Conservation (phyloP, 2,329 filamentous ascomycete species). For the Nakataea oryzae region DNA sequence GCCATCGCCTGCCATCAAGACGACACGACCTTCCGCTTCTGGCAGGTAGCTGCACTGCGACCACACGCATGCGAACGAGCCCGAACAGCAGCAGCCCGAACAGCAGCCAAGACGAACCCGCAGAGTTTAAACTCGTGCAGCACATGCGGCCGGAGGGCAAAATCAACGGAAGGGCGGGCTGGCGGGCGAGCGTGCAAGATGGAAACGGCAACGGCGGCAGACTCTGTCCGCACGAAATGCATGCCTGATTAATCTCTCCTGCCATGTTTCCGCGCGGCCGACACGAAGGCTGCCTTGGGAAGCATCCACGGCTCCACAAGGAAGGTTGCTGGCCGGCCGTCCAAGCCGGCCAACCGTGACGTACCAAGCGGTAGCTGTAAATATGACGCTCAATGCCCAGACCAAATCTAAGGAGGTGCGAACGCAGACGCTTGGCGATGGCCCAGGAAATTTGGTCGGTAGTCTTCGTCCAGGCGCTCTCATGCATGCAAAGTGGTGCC, state of each 20-base stretch:
- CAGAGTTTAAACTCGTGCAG: not conserved
- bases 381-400: not conserved
- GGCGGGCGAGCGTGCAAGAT: not conserved
- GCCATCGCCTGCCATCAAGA: too few species aligned
- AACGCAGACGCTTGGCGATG: too few species aligned
- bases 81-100: not conserved
- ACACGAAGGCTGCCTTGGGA: not conserved
- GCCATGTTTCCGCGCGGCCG: not conserved
- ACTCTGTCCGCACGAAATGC: not conserved
- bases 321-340: not conserved
- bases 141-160: not conserved
- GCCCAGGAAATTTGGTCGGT: too few species aligned
- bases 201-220: not conserved
- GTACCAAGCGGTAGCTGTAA: not conserved
- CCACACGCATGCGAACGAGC: not conserved
- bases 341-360: not conserved
- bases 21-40: not conserved
- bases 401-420: not conserved
- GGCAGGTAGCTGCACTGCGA: not conserved
- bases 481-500: not conserved
- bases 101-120: not conserved
- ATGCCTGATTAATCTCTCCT: not conserved
- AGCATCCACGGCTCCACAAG: not conserved
- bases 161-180: not conserved
- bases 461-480: too few species aligned